Evolutionary conservation across 2,329 filamentous ascomycete genomes (phyloP), one percentile per base, ranked within the genome.

Genomic region (Stachybotrys chlorohalonatus): DNA sequence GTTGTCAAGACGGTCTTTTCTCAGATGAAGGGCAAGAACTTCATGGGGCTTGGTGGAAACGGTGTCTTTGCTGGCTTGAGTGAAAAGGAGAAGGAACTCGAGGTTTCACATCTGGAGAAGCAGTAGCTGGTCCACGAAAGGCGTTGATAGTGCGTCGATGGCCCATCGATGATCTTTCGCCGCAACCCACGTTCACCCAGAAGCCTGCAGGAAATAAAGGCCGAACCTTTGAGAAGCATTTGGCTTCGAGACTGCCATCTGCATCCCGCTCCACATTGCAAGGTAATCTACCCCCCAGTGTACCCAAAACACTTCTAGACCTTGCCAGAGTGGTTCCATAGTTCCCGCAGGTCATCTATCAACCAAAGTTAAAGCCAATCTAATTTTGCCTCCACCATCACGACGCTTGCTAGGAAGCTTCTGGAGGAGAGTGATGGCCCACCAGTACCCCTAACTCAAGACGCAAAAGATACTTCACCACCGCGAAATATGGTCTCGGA

Each of bases 321-420:
- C 9, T 9, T 9, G 3, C 36, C 36, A 42, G 36, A 72, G 78
- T 2, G 79, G 78, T 0, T 78, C 78, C 0, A 74, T 75, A 1
- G 62, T 81, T 1, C 64, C 71, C 0, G 62, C 66, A 31, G 71
- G 71, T 1, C 53, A 24, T 9, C 24, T 17, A 9, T 32, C 31
- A 11, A 42, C 17, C 16, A n/a, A 16, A 7, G 31, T 32, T 8
- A 30, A 45, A 15, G 17, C 54, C 9, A 53, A 57, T 24, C 78
- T 3, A 80, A 83, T 56, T 65, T 83, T 7, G 78, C 75, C 1
- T 78, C 80, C 0, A 83, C 80, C 0, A 68, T 83, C 31, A 71
- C 83, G 8, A 59, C 73, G 1, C 58, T 73, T 0, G 62, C 64
- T 7, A 61, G 62, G 59, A 66, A 0, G 58, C 68, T 2, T 69